Evolutionary conservation across 768 basidiomycete genomes (phyloP).

Genomic region (Macrolepiota fuliginosa): DNA sequence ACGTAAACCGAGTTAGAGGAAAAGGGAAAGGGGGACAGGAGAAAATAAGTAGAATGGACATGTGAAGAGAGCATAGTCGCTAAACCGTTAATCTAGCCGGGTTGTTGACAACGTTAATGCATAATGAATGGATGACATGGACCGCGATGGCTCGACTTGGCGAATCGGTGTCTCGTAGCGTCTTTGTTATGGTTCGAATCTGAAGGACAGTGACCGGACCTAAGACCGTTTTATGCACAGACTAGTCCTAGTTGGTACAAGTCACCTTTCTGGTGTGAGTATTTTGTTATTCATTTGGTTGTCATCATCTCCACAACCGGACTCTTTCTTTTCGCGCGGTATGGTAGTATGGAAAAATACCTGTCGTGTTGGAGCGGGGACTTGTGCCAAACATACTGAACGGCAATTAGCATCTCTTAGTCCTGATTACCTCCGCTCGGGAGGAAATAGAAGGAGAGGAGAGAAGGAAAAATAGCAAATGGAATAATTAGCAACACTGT

Average conservation of each 20-base stretch:
- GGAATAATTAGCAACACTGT: neutral
- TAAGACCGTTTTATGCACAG: neutral
- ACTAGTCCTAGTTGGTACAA: constrained; percentile 3
- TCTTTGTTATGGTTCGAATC: neutral
- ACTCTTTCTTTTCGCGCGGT: neutral
- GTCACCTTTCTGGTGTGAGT: neutral
- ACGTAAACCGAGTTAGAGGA: neutral
- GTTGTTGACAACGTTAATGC: neutral
- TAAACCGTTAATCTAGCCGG: neutral
- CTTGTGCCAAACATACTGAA: neutral
- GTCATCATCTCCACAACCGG: neutral
- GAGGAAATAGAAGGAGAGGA: neutral
- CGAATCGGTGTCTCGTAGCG: neutral
- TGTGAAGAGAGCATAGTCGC: neutral
- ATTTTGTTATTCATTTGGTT: neutral
- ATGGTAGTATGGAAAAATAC: neutral
- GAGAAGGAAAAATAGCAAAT: neutral
- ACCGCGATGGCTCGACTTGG: neutral
- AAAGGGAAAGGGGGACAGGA: neutral
- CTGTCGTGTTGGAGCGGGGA: neutral
- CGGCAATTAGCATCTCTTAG: neutral
- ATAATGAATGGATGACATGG: neutral
- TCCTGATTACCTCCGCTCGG: constrained; percentile 2
- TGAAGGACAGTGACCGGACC: neutral
- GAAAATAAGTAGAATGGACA: neutral